Percentiles rank a stretch among this genome's conserved stretches.
phyloP scores from a whole-genome alignment of 208 protist genomes.

The Porcisia deanei region DNA sequence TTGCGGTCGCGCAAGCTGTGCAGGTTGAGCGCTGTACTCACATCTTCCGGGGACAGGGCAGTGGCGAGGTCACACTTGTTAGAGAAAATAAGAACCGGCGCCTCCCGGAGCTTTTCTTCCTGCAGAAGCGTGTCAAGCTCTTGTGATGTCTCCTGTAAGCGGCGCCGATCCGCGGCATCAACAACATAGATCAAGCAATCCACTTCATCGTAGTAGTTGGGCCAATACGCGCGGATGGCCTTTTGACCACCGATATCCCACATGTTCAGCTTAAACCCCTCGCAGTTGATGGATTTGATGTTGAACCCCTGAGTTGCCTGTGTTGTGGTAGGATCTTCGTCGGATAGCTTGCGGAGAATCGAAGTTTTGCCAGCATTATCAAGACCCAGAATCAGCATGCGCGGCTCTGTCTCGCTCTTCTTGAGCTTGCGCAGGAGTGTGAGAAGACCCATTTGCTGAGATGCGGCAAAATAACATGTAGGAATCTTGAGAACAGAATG shows the following conservation, averaged over 20 bases:
- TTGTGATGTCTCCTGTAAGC: conserved; percentile 93
- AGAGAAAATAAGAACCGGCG: conserved; percentile 96
- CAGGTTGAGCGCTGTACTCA: conserved; percentile 85
- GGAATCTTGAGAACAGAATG: conserved; percentile 1
- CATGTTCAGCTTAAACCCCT: conserved; percentile 98
- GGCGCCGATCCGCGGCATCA: conserved; percentile 92
- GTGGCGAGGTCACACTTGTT: conserved; percentile 98
- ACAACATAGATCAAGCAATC: conserved; percentile 97
- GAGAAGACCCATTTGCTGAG: conserved; percentile 94
- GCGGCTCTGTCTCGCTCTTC: conserved; percentile 93
- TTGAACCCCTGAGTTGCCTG: conserved; percentile 98
- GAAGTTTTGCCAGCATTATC: conserved; percentile 99
- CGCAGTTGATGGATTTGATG: conserved; percentile 96
- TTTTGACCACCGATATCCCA: conserved; percentile 99
- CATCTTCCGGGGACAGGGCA: conserved; percentile 80
- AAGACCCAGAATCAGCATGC: conserved; percentile 96
- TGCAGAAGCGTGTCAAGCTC: conserved; percentile 94
- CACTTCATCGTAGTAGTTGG: conserved; percentile 97
- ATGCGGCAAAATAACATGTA: conserved; percentile 2
- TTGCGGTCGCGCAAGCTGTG: conserved; percentile 88
- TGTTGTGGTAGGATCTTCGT: conserved; percentile 95
- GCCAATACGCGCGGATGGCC: conserved; percentile 97
- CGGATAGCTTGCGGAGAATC: conserved; percentile 95
- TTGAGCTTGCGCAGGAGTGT: conserved; percentile 93
- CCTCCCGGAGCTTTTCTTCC: conserved; percentile 94